A percentile compares a stretch with the other conserved stretches of the same genome.
Evolutionary conservation across 495 filamentous ascomycete species (phyloP).

Genomic region (Cenococcum geophilum): DNA sequence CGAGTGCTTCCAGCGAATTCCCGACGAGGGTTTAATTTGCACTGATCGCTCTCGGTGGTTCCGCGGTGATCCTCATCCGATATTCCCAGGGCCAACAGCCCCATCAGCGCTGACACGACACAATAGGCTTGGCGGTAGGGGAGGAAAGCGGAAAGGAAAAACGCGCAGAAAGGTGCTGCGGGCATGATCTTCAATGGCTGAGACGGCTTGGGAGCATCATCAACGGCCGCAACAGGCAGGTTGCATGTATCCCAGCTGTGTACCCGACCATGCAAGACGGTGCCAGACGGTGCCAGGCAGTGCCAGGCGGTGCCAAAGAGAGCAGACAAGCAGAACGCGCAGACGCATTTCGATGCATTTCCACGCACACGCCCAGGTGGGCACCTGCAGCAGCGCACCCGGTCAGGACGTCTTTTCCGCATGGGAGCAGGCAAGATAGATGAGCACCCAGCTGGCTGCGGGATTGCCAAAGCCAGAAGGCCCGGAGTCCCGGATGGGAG

Average conservation of each 20-base stretch:
- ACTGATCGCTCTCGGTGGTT: background rate
- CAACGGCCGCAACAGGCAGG: conserved; percentile 5
- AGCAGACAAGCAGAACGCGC: too few species aligned
- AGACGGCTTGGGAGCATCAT: background rate
- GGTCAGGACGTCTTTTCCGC: background rate
- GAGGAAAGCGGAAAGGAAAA: background rate
- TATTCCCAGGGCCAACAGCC: background rate
- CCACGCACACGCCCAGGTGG: background rate
- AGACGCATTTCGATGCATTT: background rate
- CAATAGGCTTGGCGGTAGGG: background rate
- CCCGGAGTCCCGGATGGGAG: conserved; percentile 2
- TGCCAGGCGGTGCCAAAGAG: too few species aligned
- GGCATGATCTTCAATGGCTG: background rate
- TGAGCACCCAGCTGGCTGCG: background rate
- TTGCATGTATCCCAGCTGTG: background rate
- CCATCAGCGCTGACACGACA: background rate
- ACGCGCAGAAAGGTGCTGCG: background rate
- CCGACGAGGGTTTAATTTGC: background rate
- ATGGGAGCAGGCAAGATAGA: background rate
- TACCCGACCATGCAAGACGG: too few species aligned
- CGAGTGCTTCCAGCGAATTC: background rate
- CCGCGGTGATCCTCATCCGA: conserved; percentile 1
- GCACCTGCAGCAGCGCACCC: background rate
- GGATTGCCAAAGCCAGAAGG: conserved; percentile 4
- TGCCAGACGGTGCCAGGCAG: too few species aligned